Evolutionary conservation across 2,329 filamentous ascomycete genomes (phyloP).

Genomic region (Microcera coccophila): DNA sequence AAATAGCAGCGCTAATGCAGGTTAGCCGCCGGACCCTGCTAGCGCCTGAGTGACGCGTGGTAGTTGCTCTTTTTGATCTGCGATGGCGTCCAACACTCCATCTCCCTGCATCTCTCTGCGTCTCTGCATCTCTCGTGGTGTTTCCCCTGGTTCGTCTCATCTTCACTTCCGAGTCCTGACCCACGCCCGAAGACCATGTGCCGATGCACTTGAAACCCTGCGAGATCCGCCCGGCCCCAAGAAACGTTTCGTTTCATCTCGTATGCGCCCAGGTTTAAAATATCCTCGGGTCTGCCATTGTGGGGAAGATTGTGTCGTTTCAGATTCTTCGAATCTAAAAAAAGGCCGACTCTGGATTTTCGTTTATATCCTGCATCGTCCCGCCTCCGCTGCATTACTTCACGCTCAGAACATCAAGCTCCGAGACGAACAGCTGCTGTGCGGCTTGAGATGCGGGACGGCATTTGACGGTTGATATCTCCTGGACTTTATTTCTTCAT

Average conservation of each 20-base stretch:
- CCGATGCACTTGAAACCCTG: too few species aligned
- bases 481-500: conserved; percentile 5
- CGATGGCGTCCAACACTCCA: too few species aligned
- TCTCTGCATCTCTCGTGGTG: too few species aligned
- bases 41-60: too few species aligned
- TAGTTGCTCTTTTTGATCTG: too few species aligned
- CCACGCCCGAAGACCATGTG: too few species aligned
- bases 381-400: not conserved
- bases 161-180: not conserved
- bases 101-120: too few species aligned
- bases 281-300: not conserved
- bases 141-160: not conserved
- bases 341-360: not conserved
- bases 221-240: too few species aligned
- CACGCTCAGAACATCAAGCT: conserved; percentile 11
- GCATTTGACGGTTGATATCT: not conserved
- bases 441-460: conserved; percentile 8
- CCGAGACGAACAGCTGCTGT: conserved; percentile 16
- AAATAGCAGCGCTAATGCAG: conserved; percentile 24
- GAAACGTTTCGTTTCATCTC: conserved; percentile 14
- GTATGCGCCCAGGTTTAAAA: conserved; percentile 5
- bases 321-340: not conserved
- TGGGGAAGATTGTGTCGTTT: not conserved
- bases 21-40: conserved; percentile 20
- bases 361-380: not conserved